phyloP scores from a whole-genome alignment of 2,329 filamentous ascomycete species.

The Hypoxylon sp. region DNA sequence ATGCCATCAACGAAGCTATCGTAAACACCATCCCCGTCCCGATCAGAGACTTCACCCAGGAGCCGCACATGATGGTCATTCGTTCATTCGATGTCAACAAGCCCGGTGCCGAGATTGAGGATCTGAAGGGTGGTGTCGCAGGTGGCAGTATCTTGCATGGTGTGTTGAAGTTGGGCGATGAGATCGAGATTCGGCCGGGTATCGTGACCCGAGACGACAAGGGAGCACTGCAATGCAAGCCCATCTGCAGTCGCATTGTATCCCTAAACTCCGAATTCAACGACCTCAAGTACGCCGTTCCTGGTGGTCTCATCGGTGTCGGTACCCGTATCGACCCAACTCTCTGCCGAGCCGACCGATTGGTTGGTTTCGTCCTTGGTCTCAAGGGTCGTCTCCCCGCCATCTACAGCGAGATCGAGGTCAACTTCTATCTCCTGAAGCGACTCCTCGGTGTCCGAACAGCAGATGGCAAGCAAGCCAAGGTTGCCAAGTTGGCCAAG shows the following conservation, averaged over 20 bases:
- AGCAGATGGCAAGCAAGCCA: slow-evolving; percentile 97
- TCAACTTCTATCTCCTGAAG: slow-evolving; percentile 98
- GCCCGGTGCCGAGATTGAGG: slow-evolving; percentile 97
- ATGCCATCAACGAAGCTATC: slow-evolving; percentile 95
- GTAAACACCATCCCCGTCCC: slow-evolving; percentile 96
- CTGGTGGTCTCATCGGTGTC: slow-evolving; percentile 96
- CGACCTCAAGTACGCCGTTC: slow-evolving; percentile 97
- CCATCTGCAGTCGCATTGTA: slow-evolving; percentile 94
- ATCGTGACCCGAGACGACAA: slow-evolving; percentile 95
- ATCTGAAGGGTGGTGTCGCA: slow-evolving; percentile 97
- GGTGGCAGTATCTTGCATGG: slow-evolving; percentile 96
- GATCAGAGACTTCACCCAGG: slow-evolving; percentile 85
- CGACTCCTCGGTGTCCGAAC: slow-evolving; percentile 96
- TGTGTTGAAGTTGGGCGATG: slow-evolving; percentile 95
- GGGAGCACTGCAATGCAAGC: slow-evolving; percentile 94
- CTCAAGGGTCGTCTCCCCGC: slow-evolving; percentile 92
- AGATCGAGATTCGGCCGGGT: slow-evolving; percentile 98
- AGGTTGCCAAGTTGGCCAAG: slow-evolving; percentile 97
- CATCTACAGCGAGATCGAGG: slow-evolving; percentile 98
- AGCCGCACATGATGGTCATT: slow-evolving; percentile 99
- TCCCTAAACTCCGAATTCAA: slow-evolving; percentile 98
- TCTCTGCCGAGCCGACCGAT: slow-evolving; percentile 96
- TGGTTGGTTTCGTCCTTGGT: slow-evolving; percentile 96
- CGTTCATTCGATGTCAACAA: slow-evolving; percentile 99
- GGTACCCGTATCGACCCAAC: slow-evolving; percentile 97